Evolutionary conservation across 305 asterid genomes (phyloP).

Genomic region (Fraxinus latifolia): DNA sequence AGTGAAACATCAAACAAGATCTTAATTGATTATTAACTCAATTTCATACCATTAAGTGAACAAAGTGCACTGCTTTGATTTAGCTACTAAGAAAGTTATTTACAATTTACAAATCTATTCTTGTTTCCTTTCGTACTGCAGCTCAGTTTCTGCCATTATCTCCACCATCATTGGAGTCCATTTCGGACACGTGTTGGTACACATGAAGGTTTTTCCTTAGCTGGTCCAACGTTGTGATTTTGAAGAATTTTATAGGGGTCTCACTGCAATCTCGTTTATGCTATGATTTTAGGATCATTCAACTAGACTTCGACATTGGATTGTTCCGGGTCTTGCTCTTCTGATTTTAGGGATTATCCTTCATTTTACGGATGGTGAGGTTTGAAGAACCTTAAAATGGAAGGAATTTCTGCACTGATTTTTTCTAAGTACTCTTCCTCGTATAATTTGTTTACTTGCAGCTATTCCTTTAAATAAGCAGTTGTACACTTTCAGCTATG

Average conservation of each 20-base stretch:
- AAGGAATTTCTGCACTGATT: not conserved
- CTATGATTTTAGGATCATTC: slow-evolving; percentile 46
- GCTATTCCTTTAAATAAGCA: slow-evolving; percentile 81
- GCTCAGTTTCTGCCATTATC: slow-evolving; percentile 72
- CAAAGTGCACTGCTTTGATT: not conserved
- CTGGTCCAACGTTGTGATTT: not conserved
- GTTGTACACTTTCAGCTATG: slow-evolving; percentile 70
- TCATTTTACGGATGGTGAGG: slow-evolving; percentile 62
- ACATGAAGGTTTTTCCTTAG: slow-evolving; percentile 47
- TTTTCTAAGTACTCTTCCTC: not conserved
- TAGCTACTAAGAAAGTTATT: not conserved
- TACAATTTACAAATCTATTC: not conserved
- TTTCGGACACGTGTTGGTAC: slow-evolving; percentile 66
- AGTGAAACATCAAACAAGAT: not conserved
- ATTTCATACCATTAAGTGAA: not conserved
- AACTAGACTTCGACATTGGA: slow-evolving; percentile 64
- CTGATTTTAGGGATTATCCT: slow-evolving; percentile 52
- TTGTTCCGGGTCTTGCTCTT: slow-evolving; percentile 48
- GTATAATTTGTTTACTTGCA: slow-evolving; percentile 31
- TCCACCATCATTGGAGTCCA: slow-evolving; percentile 70
- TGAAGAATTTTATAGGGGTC: not conserved
- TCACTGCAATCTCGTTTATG: slow-evolving; percentile 1
- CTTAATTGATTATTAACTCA: not conserved
- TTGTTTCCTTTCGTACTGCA: slow-evolving; percentile 32
- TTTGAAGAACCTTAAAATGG: not conserved